A percentile compares a stretch with the other conserved stretches of the same genome.
These are phyloP conservation scores for Trifolium dubium DNA, from an alignment of 306 rosid species.

Conservation along the genomic window DNA sequence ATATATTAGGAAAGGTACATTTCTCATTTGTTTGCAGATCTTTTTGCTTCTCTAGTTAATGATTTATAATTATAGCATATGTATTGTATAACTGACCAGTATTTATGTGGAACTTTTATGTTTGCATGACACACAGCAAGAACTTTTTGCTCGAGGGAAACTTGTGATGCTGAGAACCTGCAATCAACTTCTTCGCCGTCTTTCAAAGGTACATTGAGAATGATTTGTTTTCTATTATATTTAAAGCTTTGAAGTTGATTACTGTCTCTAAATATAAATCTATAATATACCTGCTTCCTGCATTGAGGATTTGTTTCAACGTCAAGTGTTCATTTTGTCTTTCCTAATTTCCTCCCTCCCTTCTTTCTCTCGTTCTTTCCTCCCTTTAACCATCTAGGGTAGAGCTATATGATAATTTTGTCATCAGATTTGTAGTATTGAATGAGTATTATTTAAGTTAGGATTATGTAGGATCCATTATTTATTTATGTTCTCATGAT, in stretches of 20 bases:
- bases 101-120: constrained; percentile 37
- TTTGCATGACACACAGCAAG: constrained; percentile 66
- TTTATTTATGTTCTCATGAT: neutral
- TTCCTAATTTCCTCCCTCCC: neutral
- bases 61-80: constrained; percentile 23
- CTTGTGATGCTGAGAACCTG: constrained; percentile 98
- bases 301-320: constrained; percentile 10
- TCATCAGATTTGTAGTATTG: neutral
- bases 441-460: neutral
- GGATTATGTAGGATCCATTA: constrained; percentile 9
- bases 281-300: neutral
- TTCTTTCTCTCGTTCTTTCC: neutral
- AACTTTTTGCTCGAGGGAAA: constrained; percentile 97
- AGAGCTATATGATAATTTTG: neutral
- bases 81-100: constrained; percentile 10
- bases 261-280: neutral
- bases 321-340: neutral
- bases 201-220: constrained; percentile 74
- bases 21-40: constrained; percentile 23
- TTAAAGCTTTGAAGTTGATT: constrained; percentile 1
- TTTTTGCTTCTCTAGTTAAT: constrained; percentile 25
- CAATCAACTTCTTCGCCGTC: constrained; percentile 97
- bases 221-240: constrained; percentile 1
- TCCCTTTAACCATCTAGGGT: neutral
- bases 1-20: constrained; percentile 88